Percentiles rank a stretch among this genome's conserved stretches.
These are phyloP conservation scores for Podaxis carcinomalis DNA, from an alignment of 768 basidiomycete species.

Conservation along the genomic window DNA sequence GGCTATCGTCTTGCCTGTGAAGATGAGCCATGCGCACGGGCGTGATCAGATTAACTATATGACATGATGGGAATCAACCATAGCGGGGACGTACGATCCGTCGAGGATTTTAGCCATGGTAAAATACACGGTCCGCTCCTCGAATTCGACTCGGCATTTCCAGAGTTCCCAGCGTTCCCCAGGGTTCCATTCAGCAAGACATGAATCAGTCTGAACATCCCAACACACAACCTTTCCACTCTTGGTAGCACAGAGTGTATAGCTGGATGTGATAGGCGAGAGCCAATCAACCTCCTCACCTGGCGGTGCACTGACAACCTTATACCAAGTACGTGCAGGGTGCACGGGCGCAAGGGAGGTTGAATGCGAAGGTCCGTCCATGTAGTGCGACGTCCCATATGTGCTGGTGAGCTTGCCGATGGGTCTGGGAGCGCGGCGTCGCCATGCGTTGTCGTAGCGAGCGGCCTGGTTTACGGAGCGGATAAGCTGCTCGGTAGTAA, in stretches of 20 bases:
- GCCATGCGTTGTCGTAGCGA: slow-evolving; percentile 60
- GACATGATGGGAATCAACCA: neutral
- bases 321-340: slow-evolving; percentile 50
- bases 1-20: slow-evolving; percentile 51
- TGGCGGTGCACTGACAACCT: slow-evolving; percentile 61
- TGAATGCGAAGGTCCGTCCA: slow-evolving; percentile 22
- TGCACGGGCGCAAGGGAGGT: neutral
- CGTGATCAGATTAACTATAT: neutral
- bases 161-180: slow-evolving; percentile 63
- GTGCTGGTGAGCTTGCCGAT: slow-evolving; percentile 27
- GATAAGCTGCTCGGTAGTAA: slow-evolving; percentile 58
- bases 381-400: slow-evolving; percentile 29
- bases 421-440: slow-evolving; percentile 52
- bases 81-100: slow-evolving; percentile 36
- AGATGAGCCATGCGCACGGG: neutral
- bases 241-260: slow-evolving; percentile 75
- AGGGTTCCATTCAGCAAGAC: slow-evolving; percentile 69
- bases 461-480: slow-evolving; percentile 60
- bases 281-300: slow-evolving; percentile 73
- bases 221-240: slow-evolving; percentile 74
- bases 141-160: slow-evolving; percentile 78
- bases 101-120: slow-evolving; percentile 66
- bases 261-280: slow-evolving; percentile 71
- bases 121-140: slow-evolving; percentile 66
- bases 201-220: slow-evolving; percentile 60